Percentiles rank a stretch among this genome's conserved stretches.
Evolutionary conservation across 495 filamentous ascomycete genomes (phyloP).

Genomic region (Glonium stellatum): DNA sequence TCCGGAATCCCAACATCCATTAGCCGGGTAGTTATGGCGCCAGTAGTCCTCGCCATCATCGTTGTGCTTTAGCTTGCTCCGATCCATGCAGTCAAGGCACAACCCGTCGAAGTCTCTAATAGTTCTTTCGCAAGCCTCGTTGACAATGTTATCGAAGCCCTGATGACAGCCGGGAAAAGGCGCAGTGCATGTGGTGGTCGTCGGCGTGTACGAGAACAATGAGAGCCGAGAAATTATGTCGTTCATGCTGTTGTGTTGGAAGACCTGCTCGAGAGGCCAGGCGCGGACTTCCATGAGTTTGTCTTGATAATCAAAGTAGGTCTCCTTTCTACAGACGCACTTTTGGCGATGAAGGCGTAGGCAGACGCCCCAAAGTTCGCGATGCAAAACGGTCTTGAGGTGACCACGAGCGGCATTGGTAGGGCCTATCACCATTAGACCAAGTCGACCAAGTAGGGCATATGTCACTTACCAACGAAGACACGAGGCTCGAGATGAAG

Average conservation of each 20-base stretch:
- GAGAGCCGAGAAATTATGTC: neutral
- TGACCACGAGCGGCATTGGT: conserved; percentile 4
- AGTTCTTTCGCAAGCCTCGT: neutral
- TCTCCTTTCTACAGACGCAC: conserved; percentile 6
- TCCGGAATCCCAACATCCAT: conserved; percentile 9
- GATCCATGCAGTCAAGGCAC: conserved; percentile 32
- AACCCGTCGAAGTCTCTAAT: conserved; percentile 26
- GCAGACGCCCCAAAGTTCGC: conserved; percentile 1
- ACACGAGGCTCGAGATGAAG: neutral
- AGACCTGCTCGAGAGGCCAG: conserved; percentile 4
- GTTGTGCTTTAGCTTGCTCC: conserved; percentile 16
- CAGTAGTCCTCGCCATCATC: conserved; percentile 26
- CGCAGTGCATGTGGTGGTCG: neutral
- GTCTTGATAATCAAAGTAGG: neutral
- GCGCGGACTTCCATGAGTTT: conserved; percentile 1
- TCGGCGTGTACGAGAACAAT: neutral
- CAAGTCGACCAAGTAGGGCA: neutral
- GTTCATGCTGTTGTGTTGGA: neutral
- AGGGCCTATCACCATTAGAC: neutral
- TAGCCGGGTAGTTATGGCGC: conserved; percentile 11
- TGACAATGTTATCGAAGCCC: neutral
- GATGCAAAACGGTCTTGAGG: conserved; percentile 10
- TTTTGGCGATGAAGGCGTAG: neutral
- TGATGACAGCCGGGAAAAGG: neutral
- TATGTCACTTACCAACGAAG: conserved; percentile 6